Conservation (phyloP, 805 yeast species). For the Teunomyces barrocoloradensis region DNA sequence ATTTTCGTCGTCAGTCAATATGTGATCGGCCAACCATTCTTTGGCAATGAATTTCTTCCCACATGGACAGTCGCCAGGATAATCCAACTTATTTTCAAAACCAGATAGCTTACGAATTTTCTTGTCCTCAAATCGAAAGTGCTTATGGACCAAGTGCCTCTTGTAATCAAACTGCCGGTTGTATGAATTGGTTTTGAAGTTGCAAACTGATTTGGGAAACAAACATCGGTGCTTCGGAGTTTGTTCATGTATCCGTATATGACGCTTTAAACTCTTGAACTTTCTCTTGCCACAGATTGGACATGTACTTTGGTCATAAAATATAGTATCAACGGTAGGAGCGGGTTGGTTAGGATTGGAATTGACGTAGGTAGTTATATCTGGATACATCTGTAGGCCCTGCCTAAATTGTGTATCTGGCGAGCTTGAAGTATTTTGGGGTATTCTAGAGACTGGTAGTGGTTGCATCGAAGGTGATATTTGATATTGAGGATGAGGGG, state of each 20-base stretch:
- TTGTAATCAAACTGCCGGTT: slow-evolving; percentile 46
- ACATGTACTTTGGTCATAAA: slow-evolving; percentile 20
- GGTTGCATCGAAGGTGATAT: slow-evolving; percentile 1
- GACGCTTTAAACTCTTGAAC: slow-evolving; percentile 39
- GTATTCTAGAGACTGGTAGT: not conserved
- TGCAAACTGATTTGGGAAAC: slow-evolving; percentile 37
- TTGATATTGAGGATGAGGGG: not conserved
- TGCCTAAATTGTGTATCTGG: not conserved
- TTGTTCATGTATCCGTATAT: slow-evolving; percentile 43
- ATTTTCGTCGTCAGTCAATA: slow-evolving; percentile 26
- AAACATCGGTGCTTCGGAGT: slow-evolving; percentile 42
- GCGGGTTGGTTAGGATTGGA: slow-evolving; percentile 11
- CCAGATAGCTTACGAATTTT: slow-evolving; percentile 38
- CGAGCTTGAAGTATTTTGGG: not conserved
- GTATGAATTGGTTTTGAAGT: slow-evolving; percentile 41
- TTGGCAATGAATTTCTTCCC: slow-evolving; percentile 47
- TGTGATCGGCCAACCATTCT: slow-evolving; percentile 59
- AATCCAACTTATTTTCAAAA: slow-evolving; percentile 28
- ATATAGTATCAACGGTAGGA: slow-evolving; percentile 9
- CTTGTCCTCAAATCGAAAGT: slow-evolving; percentile 40
- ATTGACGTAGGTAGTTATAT: slow-evolving; percentile 10
- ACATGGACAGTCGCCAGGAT: slow-evolving; percentile 45
- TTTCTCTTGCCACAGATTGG: slow-evolving; percentile 40
- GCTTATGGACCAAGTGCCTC: slow-evolving; percentile 42
- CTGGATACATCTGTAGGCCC: slow-evolving; percentile 9